phyloP scores from a whole-genome alignment of 1,284 basidiomycete genomes.

The Tilletiaria anomala region DNA sequence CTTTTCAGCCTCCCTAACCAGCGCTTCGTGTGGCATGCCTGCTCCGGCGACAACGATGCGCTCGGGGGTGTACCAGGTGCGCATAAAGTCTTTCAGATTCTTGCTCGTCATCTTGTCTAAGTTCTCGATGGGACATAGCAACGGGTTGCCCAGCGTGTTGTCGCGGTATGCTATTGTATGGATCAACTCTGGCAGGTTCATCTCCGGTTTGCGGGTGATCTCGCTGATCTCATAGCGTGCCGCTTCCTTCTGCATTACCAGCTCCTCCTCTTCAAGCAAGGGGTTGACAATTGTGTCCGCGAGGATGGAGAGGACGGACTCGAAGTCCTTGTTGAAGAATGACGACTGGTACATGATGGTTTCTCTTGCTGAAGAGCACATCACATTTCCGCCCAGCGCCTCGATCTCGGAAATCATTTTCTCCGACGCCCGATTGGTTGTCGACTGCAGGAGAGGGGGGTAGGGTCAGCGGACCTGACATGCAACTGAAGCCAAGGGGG shows the following conservation, averaged over 20 bases:
- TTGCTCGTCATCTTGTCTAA: constrained; percentile 56
- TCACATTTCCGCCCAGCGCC: constrained; percentile 76
- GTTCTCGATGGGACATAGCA: constrained; percentile 74
- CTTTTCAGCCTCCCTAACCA: constrained; percentile 69
- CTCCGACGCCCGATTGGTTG: constrained; percentile 45
- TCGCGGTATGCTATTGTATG: constrained; percentile 70
- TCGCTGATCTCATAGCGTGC: constrained; percentile 87
- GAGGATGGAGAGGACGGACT: constrained; percentile 69
- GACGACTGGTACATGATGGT: constrained; percentile 94
- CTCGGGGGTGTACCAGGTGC: constrained; percentile 79
- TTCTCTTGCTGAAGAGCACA: constrained; percentile 79
- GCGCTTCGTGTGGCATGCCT: constrained; percentile 74
- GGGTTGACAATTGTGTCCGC: constrained; percentile 79
- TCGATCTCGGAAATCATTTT: constrained; percentile 73
- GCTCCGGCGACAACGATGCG: constrained; percentile 86
- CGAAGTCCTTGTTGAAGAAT: constrained; percentile 71
- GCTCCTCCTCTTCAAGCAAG: constrained; percentile 60
- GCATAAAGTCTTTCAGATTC: constrained; percentile 55
- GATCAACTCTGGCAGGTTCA: constrained; percentile 83
- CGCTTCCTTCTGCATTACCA: constrained; percentile 69
- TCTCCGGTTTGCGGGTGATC: constrained; percentile 74
- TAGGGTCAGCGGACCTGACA: too few species aligned
- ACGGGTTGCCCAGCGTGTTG: constrained; percentile 70
- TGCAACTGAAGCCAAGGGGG: not conserved
- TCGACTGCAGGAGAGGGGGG: constrained; percentile 38